phyloP scores from a whole-genome alignment of 2,329 filamentous ascomycete genomes.

The Fusarium duplospermum region DNA sequence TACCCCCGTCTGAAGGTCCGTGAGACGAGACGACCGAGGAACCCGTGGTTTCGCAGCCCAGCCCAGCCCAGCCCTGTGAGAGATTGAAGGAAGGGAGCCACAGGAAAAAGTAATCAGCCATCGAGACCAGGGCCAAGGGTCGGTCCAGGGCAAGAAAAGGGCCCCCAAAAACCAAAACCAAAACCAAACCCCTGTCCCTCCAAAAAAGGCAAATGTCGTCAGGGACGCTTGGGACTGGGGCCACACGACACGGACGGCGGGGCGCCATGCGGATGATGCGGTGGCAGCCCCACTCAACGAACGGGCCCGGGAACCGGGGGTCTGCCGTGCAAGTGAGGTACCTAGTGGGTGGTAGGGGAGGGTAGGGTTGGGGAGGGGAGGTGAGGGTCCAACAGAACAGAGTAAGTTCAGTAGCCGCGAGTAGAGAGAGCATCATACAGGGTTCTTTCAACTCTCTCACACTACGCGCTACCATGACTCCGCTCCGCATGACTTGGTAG shows the following conservation, averaged over 20 bases:
- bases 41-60: slow-evolving; percentile 24
- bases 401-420: not conserved
- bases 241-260: slow-evolving; percentile 25
- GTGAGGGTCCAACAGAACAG: not conserved
- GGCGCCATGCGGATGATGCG: slow-evolving; percentile 33
- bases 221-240: slow-evolving; percentile 23
- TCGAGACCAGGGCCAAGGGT: not conserved
- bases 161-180: not conserved
- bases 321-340: slow-evolving; percentile 12
- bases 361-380: not conserved
- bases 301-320: slow-evolving; percentile 32
- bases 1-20: not conserved
- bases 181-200: not conserved
- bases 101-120: slow-evolving; percentile 1
- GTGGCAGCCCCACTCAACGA: slow-evolving; percentile 22
- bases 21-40: not conserved
- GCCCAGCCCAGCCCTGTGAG: slow-evolving; percentile 34
- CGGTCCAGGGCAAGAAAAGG: not conserved
- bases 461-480: slow-evolving; percentile 11
- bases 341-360: no score
- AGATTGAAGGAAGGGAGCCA: slow-evolving; percentile 13
- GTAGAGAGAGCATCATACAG: slow-evolving; percentile 6
- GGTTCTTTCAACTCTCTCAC: slow-evolving; percentile 3
- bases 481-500: slow-evolving; percentile 7
- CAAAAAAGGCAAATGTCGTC: slow-evolving; percentile 14